Evolutionary conservation across 331 rosid species (phyloP), one percentile per base, ranked within the genome.

Genomic region (Prunus yedoensis): DNA sequence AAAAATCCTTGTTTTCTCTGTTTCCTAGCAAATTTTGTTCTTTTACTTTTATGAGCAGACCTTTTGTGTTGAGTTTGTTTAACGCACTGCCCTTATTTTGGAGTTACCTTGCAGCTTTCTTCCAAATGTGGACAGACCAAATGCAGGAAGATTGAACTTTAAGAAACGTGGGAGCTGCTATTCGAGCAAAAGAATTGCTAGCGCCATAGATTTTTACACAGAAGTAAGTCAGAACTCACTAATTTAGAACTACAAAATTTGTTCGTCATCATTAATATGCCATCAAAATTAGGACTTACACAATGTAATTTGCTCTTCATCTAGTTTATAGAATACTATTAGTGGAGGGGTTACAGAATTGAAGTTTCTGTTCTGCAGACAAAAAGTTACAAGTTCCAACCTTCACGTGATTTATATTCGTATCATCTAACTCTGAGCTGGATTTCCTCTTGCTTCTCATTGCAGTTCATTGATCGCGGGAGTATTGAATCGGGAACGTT

Each of bases 111-210:
- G 80, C 91, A 92, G 99, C 94, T 92, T 50, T 91, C 99, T 64
- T 92, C 87, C 99, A 92, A 80, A 92, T 95, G 98, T 95, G 98
- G 98, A 92, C 98, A 68, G 88, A 88, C 74, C 97, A 95, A 86
- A 88, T 94, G 87, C 96, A 87, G 66, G 97, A 85, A 84, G 97
- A n/a, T 84, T 90, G 53, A 85, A 89, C 78, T 87, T 83, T 65
- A 94, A 91, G 88, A 85, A 92, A 81, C 92, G 71, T 6, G 99
- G 97, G 18, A n/a, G n/a, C 87, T 59, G 92, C 99, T 58, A 92
- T 94, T 87, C 89, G 83, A 72, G 83, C 95, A 5, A 86, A 82
- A 81, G 97, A 90, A 89, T 87, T 52, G 73, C 81, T 27, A 69
- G 63, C 1, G 96, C 97, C 75, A 88, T 85, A 63, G 91, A 83